Conservation (phyloP, 768 basidiomycete genomes). For the Panus rudis region DNA sequence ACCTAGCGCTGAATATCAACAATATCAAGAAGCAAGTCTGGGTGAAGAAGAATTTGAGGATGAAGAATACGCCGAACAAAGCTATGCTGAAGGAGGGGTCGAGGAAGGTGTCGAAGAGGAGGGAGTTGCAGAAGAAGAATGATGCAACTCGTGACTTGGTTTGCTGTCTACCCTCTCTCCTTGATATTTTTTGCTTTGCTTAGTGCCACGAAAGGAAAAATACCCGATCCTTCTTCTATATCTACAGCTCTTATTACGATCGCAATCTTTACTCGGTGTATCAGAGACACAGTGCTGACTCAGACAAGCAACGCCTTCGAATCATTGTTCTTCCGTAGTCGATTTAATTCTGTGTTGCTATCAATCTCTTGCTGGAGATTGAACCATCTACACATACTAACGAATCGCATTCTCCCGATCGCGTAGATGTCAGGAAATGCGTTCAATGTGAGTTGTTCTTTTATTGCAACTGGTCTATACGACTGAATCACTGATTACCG, state of each 20-base stretch:
- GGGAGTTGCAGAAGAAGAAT: slow-evolving; percentile 26
- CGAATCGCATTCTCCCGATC: too few relatives aligned
- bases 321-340: neutral
- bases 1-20: slow-evolving; percentile 88
- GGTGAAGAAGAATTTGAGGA: slow-evolving; percentile 39
- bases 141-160: slow-evolving; percentile 5
- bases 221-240: neutral
- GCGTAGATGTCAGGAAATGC: too few relatives aligned
- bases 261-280: too few relatives aligned
- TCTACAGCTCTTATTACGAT: neutral
- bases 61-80: slow-evolving; percentile 19
- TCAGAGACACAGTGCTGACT: too few relatives aligned
- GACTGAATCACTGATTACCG: too few relatives aligned
- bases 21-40: slow-evolving; percentile 57
- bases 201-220: too few relatives aligned
- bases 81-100: slow-evolving; percentile 23
- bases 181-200: neutral
- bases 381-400: neutral
- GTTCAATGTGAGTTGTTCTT: too few relatives aligned
- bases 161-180: neutral
- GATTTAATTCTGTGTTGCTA: neutral
- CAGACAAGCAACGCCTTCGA: neutral
- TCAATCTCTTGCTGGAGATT: neutral
- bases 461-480: too few relatives aligned
- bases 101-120: slow-evolving; percentile 18